phyloP scores from a whole-genome alignment of 2,329 filamentous ascomycete species.

The Rutstroemia sydowiana region DNA sequence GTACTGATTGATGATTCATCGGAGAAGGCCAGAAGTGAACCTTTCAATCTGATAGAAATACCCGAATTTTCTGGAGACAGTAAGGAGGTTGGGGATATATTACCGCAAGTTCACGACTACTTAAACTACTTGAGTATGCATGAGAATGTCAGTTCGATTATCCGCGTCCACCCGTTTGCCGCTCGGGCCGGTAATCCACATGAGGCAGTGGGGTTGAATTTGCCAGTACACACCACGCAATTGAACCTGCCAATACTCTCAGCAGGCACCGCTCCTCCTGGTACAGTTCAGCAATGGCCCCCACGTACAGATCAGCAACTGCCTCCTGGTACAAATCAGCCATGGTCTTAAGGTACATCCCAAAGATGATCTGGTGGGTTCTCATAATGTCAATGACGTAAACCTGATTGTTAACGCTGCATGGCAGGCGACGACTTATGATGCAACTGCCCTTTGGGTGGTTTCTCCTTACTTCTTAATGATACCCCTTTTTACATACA shows the following conservation, averaged over 20 bases:
- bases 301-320: background rate
- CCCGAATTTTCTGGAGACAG: constrained; percentile 61
- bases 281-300: no score
- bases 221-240: background rate
- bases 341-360: no score
- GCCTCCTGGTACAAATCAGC: no score
- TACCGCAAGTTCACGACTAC: constrained; percentile 56
- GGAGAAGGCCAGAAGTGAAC: constrained; percentile 76
- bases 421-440: background rate
- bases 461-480: background rate
- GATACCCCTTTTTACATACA: constrained; percentile 6
- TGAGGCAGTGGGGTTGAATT: background rate
- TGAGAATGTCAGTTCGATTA: constrained; percentile 55
- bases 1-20: constrained; percentile 79
- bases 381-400: background rate
- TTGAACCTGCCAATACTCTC: background rate
- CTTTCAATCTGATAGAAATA: constrained; percentile 72
- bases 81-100: constrained; percentile 35
- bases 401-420: background rate
- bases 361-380: no score
- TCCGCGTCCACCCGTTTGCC: constrained; percentile 44
- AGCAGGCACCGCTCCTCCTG: background rate
- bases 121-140: constrained; percentile 47
- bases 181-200: constrained; percentile 8
- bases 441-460: background rate